Conservation (phyloP, 1,284 basidiomycete species). For the Ustilago tritici region DNA sequence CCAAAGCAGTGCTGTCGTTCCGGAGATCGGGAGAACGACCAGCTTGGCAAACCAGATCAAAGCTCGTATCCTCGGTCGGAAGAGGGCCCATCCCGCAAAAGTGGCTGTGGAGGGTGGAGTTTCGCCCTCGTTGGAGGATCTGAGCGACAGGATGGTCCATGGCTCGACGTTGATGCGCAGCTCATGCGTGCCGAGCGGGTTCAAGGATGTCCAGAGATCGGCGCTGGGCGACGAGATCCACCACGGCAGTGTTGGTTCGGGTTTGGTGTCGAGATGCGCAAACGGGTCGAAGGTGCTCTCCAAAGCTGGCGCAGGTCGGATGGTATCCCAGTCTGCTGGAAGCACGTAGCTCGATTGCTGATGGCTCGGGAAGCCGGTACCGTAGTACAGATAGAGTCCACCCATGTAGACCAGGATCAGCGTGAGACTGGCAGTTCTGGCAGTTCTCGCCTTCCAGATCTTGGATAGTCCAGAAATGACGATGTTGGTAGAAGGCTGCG, state of each 20-base stretch:
- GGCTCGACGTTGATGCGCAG: conserved; percentile 85
- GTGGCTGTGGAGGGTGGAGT: conserved; percentile 69
- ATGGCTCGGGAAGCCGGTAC: conserved; percentile 54
- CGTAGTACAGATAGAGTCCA: conserved; percentile 64
- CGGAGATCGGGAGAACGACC: conserved; percentile 84
- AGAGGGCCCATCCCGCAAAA: conserved; percentile 61
- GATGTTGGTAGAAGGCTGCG: conserved; percentile 23
- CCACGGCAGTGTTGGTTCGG: conserved; percentile 46
- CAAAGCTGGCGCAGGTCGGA: conserved; percentile 11
- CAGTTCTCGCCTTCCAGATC: conserved; percentile 75
- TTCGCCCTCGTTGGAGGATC: conserved; percentile 63
- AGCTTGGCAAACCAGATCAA: conserved; percentile 82
- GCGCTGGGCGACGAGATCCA: conserved; percentile 67
- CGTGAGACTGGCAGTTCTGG: conserved; percentile 84
- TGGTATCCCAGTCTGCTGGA: conserved; percentile 33
- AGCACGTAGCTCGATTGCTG: conserved; percentile 40
- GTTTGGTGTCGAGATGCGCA: conserved; percentile 45
- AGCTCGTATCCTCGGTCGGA: conserved; percentile 71
- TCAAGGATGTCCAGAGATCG: conserved; percentile 81
- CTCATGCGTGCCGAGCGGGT: conserved; percentile 78
- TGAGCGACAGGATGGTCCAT: conserved; percentile 81
- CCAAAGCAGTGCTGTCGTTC: conserved; percentile 81
- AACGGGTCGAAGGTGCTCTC: conserved; percentile 53
- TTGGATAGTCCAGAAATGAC: conserved; percentile 32
- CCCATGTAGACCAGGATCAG: conserved; percentile 51